Evolutionary conservation across 768 basidiomycete genomes (phyloP), one percentile per base, ranked within the genome.

Genomic region (Boletus insuetus): DNA sequence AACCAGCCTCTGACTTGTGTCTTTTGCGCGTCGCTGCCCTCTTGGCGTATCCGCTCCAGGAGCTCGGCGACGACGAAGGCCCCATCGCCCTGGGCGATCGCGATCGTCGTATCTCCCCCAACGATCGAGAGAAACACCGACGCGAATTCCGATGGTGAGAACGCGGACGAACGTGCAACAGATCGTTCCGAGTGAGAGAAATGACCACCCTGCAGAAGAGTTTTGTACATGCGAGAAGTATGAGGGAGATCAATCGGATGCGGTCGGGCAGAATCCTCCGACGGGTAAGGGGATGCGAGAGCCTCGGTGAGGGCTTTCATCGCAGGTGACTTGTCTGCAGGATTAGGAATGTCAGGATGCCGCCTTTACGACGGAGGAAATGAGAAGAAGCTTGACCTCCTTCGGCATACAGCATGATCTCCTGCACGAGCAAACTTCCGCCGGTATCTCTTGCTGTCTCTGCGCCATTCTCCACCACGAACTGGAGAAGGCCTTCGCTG

Each of bases 201-300:
- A 67, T 95, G 93, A 0, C 94, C 94, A 6, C 94, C 94, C 66
- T 95, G 92, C 1, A 97, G 78, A 7, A 97, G 82, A 7, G 84
- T 85, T 69, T 97, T 97, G 79, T 92, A 95, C 46, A 94, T 66
- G 39, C 94, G 81, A 4, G 90, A 87, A 1, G 87, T 82, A 62
- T 93, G 91, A 1, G 92, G 83, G 13, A 94, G 78, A 64, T 95
- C 87, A 54, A 95, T 87, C 16, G 82, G 80, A 70, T 94, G 91
- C 0, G 80, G 78, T 12, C 67, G 68, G 12, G 74, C 55, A 0
- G 75, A 53, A 48, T 84, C 82, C 6, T 76, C 63, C 20, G 82
- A 77, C 0, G 86, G 83, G 66, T 87, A 85, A 6, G 83, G 74
- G 2, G 71, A 62, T 2, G 79, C 69, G 19, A 94, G 76, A 0